Evolutionary conservation across 768 basidiomycete species (phyloP).

Genomic region (Daedalea quercina): DNA sequence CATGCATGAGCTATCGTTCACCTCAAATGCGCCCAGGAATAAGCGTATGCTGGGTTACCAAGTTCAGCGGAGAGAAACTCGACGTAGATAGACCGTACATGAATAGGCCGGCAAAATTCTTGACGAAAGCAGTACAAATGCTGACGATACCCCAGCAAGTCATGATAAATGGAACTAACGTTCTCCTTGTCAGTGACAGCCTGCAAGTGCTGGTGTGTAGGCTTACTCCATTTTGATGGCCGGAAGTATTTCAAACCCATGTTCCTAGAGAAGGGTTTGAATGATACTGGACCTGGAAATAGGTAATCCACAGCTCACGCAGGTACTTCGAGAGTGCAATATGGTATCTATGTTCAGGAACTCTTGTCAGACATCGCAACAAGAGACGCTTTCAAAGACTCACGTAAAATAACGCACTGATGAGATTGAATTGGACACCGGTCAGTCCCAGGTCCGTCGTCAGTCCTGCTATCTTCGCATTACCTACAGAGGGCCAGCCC

Average conservation of each 20-base stretch:
- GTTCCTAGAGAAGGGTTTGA: neutral
- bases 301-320: neutral
- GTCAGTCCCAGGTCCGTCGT: conserved; percentile 3
- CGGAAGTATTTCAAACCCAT: conserved; percentile 5
- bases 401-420: conserved; percentile 6
- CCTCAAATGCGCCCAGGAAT: conserved; percentile 7
- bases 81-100: neutral
- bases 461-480: conserved; percentile 8
- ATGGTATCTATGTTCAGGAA: conserved; percentile 3
- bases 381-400: neutral
- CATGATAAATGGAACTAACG: conserved; percentile 9
- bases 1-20: neutral
- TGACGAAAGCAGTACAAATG: conserved; percentile 5
- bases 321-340: conserved; percentile 7
- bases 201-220: neutral
- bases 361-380: neutral
- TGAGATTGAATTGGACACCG: conserved; percentile 6
- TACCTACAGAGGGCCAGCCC: neutral
- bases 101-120: conserved; percentile 5
- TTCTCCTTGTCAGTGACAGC: neutral
- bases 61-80: neutral
- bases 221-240: conserved; percentile 4
- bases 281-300: neutral
- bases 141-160: conserved; percentile 6
- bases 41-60: conserved; percentile 2